Conservation (phyloP, 2,329 filamentous ascomycete genomes). For the Fusarium acutatum region DNA sequence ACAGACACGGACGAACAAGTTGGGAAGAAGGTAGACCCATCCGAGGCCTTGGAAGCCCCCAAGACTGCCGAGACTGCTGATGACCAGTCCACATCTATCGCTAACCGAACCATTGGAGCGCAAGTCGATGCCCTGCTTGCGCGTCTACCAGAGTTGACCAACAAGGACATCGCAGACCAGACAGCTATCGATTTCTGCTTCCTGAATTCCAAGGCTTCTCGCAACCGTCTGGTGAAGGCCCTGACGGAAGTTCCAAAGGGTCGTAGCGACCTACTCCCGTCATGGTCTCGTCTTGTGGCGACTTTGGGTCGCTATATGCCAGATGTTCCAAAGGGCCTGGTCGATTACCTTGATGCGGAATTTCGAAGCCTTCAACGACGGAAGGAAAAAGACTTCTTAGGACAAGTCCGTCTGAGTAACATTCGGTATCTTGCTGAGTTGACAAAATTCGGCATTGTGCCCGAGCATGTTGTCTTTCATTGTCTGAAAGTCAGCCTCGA, state of each 20-base stretch:
- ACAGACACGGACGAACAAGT: conserved; percentile 80
- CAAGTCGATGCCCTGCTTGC: conserved; percentile 92
- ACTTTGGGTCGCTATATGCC: conserved; percentile 94
- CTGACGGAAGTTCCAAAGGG: conserved; percentile 95
- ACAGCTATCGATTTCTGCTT: conserved; percentile 97
- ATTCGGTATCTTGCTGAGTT: conserved; percentile 97
- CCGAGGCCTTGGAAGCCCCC: conserved; percentile 57
- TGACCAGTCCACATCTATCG: conserved; percentile 91
- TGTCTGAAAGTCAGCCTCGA: conserved; percentile 97
- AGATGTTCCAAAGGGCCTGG: conserved; percentile 90
- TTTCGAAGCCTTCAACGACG: conserved; percentile 96
- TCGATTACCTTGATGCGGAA: conserved; percentile 93
- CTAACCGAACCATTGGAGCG: conserved; percentile 96
- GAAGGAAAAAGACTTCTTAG: conserved; percentile 97
- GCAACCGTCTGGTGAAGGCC: conserved; percentile 91
- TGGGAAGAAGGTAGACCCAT: conserved; percentile 74
- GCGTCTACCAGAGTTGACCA: conserved; percentile 88
- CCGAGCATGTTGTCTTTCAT: conserved; percentile 98
- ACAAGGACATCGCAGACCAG: conserved; percentile 91
- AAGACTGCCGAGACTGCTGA: conserved; percentile 69
- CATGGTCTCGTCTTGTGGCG: conserved; percentile 91
- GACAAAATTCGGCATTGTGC: conserved; percentile 97
- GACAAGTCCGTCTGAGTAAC: conserved; percentile 91
- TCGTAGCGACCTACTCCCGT: conserved; percentile 86
- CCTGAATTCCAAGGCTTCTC: conserved; percentile 95